Conservation (phyloP, 2,329 filamentous ascomycete species). For the Moelleriella libera region DNA sequence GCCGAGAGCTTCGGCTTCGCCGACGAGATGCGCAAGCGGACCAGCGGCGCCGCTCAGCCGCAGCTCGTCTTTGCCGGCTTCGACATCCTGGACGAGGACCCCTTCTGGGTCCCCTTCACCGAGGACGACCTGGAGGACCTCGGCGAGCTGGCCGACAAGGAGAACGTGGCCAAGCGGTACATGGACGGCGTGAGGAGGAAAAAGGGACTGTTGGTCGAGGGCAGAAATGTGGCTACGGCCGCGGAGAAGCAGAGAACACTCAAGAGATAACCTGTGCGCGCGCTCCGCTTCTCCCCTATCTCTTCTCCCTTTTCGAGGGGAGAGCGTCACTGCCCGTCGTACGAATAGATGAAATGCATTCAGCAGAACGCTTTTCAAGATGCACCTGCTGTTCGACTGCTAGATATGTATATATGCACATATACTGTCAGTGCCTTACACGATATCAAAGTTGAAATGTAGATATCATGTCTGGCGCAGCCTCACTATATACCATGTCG, state of each 20-base stretch:
- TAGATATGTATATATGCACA: too few species aligned
- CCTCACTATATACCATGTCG: too few species aligned
- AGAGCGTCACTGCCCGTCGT: too few species aligned
- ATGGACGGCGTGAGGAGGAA: slow-evolving; percentile 77
- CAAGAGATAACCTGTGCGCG: slow-evolving; percentile 26
- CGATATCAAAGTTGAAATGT: too few species aligned
- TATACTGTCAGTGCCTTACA: too few species aligned
- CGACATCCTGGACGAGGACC: slow-evolving; percentile 86
- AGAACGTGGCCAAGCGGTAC: slow-evolving; percentile 93
- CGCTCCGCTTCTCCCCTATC: too few species aligned
- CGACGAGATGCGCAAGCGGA: slow-evolving; percentile 92
- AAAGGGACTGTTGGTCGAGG: slow-evolving; percentile 80
- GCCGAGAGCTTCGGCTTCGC: slow-evolving; percentile 92
- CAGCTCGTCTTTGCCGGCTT: slow-evolving; percentile 91
- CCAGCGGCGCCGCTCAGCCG: slow-evolving; percentile 77
- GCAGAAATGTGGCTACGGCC: slow-evolving; percentile 62
- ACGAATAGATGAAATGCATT: too few species aligned
- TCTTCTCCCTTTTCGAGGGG: too few species aligned
- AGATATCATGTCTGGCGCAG: too few species aligned
- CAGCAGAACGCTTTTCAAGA: too few species aligned
- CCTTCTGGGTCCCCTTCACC: slow-evolving; percentile 93
- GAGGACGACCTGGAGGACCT: slow-evolving; percentile 95
- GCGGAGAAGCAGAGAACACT: slow-evolving; percentile 80
- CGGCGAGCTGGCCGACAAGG: slow-evolving; percentile 80
- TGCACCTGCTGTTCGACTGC: too few species aligned